phyloP scores from a whole-genome alignment of 116 monocot genomes.

The Posidonia oceanica region DNA sequence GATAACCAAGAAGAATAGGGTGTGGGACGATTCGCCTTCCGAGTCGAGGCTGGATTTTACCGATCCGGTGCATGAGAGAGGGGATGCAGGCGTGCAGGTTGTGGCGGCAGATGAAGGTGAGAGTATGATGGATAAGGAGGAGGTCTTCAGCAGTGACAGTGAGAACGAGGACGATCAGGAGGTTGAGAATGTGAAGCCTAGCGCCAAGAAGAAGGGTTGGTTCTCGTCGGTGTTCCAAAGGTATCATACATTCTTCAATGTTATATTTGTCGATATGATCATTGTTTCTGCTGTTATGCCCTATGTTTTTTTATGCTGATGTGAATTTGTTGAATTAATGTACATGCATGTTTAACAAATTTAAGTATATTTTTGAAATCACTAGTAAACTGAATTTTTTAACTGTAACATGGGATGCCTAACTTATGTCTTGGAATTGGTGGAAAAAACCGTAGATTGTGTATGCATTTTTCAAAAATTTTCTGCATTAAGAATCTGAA shows the following conservation, averaged over 20 bases:
- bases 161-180: constrained; percentile 63
- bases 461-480: no score
- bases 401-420: no score
- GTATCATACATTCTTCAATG: constrained; percentile 17
- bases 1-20: constrained; percentile 74
- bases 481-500: no score
- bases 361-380: no score
- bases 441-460: no score
- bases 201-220: constrained; percentile 81
- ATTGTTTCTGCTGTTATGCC: no score
- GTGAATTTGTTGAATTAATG: no score
- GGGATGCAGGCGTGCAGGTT: constrained; percentile 39
- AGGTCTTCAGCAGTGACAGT: constrained; percentile 72
- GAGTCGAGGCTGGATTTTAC: constrained; percentile 81
- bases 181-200: constrained; percentile 32
- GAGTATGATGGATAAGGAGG: constrained; percentile 99
- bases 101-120: constrained; percentile 57
- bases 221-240: constrained; percentile 90
- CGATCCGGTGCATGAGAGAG: constrained; percentile 67
- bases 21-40: constrained; percentile 66
- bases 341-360: no score
- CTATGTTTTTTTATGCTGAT: no score
- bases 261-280: no score
- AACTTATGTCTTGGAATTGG: no score
- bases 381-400: no score